Percentiles rank a stretch among this genome's conserved stretches.
Conservation (phyloP, 331 rosid genomes). For the Ulmus americana region DNA sequence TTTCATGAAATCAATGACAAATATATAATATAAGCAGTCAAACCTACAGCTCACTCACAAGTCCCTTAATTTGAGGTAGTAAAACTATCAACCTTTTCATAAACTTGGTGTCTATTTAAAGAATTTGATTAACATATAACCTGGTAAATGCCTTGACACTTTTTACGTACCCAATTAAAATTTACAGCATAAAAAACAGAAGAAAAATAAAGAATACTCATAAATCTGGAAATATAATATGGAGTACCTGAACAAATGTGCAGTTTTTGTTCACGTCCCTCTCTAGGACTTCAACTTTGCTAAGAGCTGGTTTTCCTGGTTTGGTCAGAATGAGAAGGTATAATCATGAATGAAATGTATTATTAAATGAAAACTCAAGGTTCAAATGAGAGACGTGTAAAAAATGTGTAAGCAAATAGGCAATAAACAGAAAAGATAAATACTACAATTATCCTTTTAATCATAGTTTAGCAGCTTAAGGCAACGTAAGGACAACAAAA, state of each 20-base stretch:
- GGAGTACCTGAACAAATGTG: constrained; percentile 74
- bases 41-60: too few species aligned
- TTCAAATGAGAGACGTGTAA: neutral
- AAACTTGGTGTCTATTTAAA: neutral
- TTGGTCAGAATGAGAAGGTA: constrained; percentile 9
- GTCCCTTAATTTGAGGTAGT: too few species aligned
- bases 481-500: neutral
- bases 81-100: neutral
- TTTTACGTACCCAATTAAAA: neutral
- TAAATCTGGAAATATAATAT: neutral
- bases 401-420: neutral
- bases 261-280: constrained; percentile 46
- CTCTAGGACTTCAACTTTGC: constrained; percentile 64
- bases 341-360: constrained; percentile 4
- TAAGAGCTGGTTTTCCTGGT: constrained; percentile 82
- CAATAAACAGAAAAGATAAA: neutral
- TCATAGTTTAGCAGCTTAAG: constrained; percentile 1
- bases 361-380: constrained; percentile 2
- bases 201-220: neutral
- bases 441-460: neutral
- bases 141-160: neutral
- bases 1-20: too few species aligned
- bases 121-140: neutral
- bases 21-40: too few species aligned
- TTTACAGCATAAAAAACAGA: neutral